These are phyloP conservation scores for Drechslerella dactyloides DNA, from an alignment of 2,329 filamentous ascomycete genomes.

Conservation along the genomic window DNA sequence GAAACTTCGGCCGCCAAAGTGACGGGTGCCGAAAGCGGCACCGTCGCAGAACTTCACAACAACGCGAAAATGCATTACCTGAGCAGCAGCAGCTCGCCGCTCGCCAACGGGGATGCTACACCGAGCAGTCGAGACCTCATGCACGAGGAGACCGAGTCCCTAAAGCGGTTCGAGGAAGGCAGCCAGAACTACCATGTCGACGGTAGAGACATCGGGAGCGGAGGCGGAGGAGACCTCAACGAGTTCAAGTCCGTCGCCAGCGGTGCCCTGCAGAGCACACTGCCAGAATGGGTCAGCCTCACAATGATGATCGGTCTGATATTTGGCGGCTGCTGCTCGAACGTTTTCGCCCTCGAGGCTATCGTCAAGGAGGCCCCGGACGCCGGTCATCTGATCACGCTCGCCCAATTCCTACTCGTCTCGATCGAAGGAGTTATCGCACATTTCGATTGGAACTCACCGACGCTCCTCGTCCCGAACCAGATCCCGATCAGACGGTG, in stretches of 20 bases:
- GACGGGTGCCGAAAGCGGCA: conserved; percentile 28
- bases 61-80: conserved; percentile 32
- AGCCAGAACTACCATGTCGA: conserved; percentile 22
- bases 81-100: conserved; percentile 14
- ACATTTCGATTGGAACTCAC: conserved; percentile 72
- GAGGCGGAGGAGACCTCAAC: conserved; percentile 29
- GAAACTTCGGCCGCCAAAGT: neutral
- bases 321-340: conserved; percentile 93
- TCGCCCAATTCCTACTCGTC: conserved; percentile 86
- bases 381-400: conserved; percentile 84
- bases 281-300: conserved; percentile 69
- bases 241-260: conserved; percentile 27
- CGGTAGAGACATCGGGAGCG: conserved; percentile 19
- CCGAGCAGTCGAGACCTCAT: conserved; percentile 15
- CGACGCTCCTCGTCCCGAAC: conserved; percentile 74
- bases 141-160: conserved; percentile 30
- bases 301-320: conserved; percentile 79
- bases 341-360: conserved; percentile 95
- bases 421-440: conserved; percentile 77
- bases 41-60: neutral
- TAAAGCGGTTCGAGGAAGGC: conserved; percentile 51
- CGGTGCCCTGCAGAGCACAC: conserved; percentile 50
- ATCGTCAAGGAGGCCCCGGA: conserved; percentile 88
- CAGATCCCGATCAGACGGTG: conserved; percentile 83
- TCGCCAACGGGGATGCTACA: conserved; percentile 20